phyloP scores from a whole-genome alignment of 768 basidiomycete species.

The Rhodotorula sphaerocarpa region DNA sequence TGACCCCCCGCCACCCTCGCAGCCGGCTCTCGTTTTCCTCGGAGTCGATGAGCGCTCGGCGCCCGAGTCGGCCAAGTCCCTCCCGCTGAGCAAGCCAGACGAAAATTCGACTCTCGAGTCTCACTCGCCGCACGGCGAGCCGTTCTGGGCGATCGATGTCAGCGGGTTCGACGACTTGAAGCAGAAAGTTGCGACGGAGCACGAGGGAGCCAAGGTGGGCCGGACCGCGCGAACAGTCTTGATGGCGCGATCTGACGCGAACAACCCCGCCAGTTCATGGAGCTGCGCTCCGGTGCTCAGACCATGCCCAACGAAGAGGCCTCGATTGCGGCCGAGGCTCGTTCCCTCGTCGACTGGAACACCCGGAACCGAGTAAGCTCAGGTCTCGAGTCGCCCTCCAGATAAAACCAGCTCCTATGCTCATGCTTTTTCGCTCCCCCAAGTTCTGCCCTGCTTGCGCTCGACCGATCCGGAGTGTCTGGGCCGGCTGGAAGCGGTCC shows the following conservation, averaged over 20 bases:
- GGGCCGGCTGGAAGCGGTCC: constrained; percentile 92
- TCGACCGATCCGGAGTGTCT: constrained; percentile 66
- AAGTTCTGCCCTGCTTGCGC: constrained; percentile 83
- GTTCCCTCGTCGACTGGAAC: constrained; percentile 90
- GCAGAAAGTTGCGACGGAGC: constrained; percentile 38
- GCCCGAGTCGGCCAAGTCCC: constrained; percentile 49
- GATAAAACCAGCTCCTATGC: neutral
- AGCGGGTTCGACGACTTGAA: constrained; percentile 44
- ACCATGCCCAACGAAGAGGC: constrained; percentile 58
- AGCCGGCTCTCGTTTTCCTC: constrained; percentile 59
- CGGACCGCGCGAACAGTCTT: too few species aligned
- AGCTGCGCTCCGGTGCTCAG: constrained; percentile 56
- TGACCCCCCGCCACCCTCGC: neutral
- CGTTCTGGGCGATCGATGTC: constrained; percentile 77
- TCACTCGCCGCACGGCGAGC: constrained; percentile 54
- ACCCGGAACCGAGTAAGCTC: constrained; percentile 63
- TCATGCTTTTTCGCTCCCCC: neutral
- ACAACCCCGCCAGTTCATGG: constrained; percentile 50
- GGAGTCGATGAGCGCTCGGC: constrained; percentile 59
- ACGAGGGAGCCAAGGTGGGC: constrained; percentile 37
- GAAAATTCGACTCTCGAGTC: constrained; percentile 53
- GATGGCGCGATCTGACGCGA: too few species aligned
- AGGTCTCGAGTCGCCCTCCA: neutral
- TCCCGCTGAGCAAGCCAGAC: constrained; percentile 45
- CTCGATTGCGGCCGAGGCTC: constrained; percentile 65